A percentile compares a stretch with the other conserved stretches of the same genome.
Conservation (phyloP, 148 eudicot species). For the Fagopyrum esculentum region DNA sequence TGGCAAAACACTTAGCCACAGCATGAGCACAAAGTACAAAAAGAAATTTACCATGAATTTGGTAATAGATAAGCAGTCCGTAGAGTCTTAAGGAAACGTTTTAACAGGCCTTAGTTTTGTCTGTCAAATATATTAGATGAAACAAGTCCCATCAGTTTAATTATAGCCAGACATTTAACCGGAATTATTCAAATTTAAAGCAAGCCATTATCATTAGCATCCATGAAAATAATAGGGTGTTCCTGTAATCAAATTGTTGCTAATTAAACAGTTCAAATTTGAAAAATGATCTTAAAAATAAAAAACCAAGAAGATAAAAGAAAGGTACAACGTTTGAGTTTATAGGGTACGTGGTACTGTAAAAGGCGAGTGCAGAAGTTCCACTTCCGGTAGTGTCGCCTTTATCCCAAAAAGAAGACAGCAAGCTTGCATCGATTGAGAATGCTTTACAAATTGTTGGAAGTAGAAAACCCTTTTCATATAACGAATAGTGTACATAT, state of each 20-base stretch:
- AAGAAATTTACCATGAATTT: too few species aligned
- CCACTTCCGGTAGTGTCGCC: not conserved
- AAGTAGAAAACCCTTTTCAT: not conserved
- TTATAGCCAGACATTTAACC: not conserved
- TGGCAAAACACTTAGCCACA: too few species aligned
- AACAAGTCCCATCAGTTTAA: constrained; percentile 7
- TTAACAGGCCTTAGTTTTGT: too few species aligned
- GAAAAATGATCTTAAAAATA: not conserved
- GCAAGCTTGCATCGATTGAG: not conserved
- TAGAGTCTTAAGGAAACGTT: too few species aligned
- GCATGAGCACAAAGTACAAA: too few species aligned
- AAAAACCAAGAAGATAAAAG: not conserved
- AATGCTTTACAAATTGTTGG: too few species aligned
- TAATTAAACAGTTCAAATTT: not conserved
- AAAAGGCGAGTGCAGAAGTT: not conserved
- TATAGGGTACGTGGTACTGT: not conserved
- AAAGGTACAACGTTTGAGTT: not conserved
- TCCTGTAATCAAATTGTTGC: not conserved
- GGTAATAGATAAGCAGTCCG: too few species aligned
- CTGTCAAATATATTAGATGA: too few species aligned
- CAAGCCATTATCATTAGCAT: not conserved
- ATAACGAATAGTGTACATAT: not conserved
- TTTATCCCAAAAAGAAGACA: not conserved
- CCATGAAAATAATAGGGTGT: not conserved
- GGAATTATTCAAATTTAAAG: not conserved